Percentiles rank a stretch among this genome's conserved stretches.
phyloP scores from a whole-genome alignment of 202 grass and related monocot genomes.

The Cymbopogon flexuosus region DNA sequence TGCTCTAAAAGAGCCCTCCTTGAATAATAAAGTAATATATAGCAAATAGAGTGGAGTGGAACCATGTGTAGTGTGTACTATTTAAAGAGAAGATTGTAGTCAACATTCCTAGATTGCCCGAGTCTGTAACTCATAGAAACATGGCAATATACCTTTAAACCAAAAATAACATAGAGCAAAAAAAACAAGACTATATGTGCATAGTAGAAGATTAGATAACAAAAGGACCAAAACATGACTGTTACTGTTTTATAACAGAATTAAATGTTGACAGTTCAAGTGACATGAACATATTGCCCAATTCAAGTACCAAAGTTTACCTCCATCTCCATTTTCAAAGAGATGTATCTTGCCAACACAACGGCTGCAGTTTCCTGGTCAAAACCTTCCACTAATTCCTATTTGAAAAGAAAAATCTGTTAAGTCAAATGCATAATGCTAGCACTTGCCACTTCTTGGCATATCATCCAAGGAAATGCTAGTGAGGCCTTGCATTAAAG shows the following conservation, averaged over 20 bases:
- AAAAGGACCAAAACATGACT: background rate
- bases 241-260: background rate
- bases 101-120: background rate
- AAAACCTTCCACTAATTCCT: conserved; percentile 97
- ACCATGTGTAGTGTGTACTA: background rate
- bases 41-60: background rate
- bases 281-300: background rate
- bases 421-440: conserved; percentile 10
- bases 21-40: background rate
- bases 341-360: conserved; percentile 92
- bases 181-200: background rate
- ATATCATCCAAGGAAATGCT: conserved; percentile 2
- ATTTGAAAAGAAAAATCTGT: conserved; percentile 4
- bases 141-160: background rate
- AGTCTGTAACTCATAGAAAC: background rate
- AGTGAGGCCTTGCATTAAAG: background rate
- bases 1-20: background rate
- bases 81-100: background rate
- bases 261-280: background rate
- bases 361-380: conserved; percentile 98
- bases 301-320: conserved; percentile 40
- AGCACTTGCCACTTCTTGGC: background rate
- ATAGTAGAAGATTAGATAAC: background rate
- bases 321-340: conserved; percentile 99
- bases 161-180: background rate